Percentiles rank a stretch among this genome's conserved stretches.
Conservation (phyloP, 169 alveolate genomes). For the Miamiensis avidus region DNA sequence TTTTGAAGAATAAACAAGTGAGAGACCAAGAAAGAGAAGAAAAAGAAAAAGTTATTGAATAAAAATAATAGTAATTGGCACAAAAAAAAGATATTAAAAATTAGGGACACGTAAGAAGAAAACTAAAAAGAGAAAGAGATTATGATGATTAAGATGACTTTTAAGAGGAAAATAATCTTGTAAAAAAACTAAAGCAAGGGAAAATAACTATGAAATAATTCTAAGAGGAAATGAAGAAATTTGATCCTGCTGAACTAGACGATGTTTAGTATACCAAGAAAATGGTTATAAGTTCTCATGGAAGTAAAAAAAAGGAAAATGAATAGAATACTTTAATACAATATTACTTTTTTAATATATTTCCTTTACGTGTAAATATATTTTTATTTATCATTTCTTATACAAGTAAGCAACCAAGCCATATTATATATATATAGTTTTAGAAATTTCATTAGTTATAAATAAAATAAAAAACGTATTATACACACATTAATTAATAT, state of each 20-base stretch:
- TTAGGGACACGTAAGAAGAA: slow-evolving; percentile 73
- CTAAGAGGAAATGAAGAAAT: slow-evolving; percentile 51
- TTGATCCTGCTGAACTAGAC: slow-evolving; percentile 40
- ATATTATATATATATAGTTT: too few relatives aligned
- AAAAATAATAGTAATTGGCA: slow-evolving; percentile 47
- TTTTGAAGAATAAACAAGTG: slow-evolving; percentile 45
- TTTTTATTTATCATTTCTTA: too few relatives aligned
- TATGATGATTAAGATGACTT: slow-evolving; percentile 83
- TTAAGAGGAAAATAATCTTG: slow-evolving; percentile 81
- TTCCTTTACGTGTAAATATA: too few relatives aligned
- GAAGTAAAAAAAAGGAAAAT: slow-evolving; percentile 3
- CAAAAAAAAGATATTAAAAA: slow-evolving; percentile 41
- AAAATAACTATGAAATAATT: slow-evolving; percentile 68
- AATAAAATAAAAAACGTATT: too few relatives aligned
- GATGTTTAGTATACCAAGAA: slow-evolving; percentile 21
- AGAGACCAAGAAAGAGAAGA: slow-evolving; percentile 47
- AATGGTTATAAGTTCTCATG: not conserved
- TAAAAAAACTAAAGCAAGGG: slow-evolving; percentile 86
- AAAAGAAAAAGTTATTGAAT: slow-evolving; percentile 52
- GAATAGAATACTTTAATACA: too few relatives aligned
- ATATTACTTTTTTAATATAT: too few relatives aligned
- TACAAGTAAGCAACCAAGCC: too few relatives aligned
- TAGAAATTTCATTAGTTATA: too few relatives aligned
- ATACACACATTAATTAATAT: too few relatives aligned
- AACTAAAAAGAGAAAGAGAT: slow-evolving; percentile 50